Conservation (phyloP, 768 basidiomycete genomes). For the Kwoniella europaea region DNA sequence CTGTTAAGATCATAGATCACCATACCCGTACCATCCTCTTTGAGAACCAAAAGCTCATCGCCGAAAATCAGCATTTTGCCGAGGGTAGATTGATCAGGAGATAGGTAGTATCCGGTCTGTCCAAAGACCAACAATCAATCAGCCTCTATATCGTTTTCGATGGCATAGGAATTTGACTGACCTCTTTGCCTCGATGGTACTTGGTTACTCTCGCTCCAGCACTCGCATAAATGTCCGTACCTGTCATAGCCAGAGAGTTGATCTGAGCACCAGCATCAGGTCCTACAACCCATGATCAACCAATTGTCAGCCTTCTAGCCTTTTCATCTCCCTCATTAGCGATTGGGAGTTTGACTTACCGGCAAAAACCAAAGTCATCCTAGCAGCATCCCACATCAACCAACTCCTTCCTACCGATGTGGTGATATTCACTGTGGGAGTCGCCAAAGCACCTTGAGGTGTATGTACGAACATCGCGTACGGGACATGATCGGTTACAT, state of each 20-base stretch:
- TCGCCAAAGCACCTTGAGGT: conserved; percentile 80
- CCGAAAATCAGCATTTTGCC: conserved; percentile 79
- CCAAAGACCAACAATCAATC: no score
- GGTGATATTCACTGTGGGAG: conserved; percentile 79
- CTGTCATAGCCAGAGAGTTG: conserved; percentile 76
- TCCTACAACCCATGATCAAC: conserved; percentile 62
- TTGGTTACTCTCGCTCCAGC: conserved; percentile 72
- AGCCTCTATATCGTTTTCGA: no score
- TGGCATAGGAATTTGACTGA: conserved; percentile 48
- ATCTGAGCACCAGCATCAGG: conserved; percentile 79
- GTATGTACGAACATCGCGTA: conserved; percentile 84
- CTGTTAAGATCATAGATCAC: conserved; percentile 73
- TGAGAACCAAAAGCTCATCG: conserved; percentile 75
- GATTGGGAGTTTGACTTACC: conserved; percentile 65
- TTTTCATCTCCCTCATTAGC: no score
- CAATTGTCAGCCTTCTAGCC: not conserved
- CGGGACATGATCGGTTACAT: conserved; percentile 87
- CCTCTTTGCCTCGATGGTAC: conserved; percentile 88
- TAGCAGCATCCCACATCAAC: conserved; percentile 95
- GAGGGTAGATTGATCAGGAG: conserved; percentile 57
- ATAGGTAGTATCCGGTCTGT: conserved; percentile 23
- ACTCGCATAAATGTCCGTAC: conserved; percentile 82
- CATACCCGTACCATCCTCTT: conserved; percentile 77
- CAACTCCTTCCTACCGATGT: conserved; percentile 87
- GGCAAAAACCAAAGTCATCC: conserved; percentile 89